Evolutionary conservation across 176 grass and related monocot genomes (phyloP), one percentile per base, ranked within the genome.

Genomic region (Bothriochloa decipiens): DNA sequence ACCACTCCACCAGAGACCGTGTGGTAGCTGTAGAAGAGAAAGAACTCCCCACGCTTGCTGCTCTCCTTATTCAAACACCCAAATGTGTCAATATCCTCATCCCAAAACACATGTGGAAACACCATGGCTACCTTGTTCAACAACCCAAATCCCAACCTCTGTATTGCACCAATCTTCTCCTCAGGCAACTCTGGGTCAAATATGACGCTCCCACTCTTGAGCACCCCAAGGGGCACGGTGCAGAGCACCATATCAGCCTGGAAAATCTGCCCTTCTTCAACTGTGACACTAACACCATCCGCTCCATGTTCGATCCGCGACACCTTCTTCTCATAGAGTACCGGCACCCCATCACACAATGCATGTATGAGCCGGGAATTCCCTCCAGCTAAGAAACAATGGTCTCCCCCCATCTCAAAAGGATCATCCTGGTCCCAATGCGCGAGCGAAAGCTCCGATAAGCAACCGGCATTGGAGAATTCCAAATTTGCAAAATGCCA

Each of bases 101-200:
- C 91, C 96, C 96, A 98, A 86, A 98, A 98, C 27, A 91, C 93
- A 70, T 53, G 70, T 8, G 96, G 96, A 76, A 98, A 98, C 66
- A 95, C 87, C 96, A 98, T 98, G 11, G 93, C 96, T 20, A 98
- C 93, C 70, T 98, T 98, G 80, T 98, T 95, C 73, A 98, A 81
- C 80, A 93, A 83, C 46, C 96, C 96, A 63, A 95, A 98, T 8
- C 96, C 96, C 82, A 98, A 50, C 74, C 87, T 95, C 46, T 83
- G 37, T 47, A 98, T 90, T 18, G 93, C 96, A 8, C 81, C 84
- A 88, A 84, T 81, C 88, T 98, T 98, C 20, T 69, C 57, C 35
- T 78, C 16, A 14, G 96, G 96, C 80, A 98, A 87, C 82, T 85
- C 89, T 3, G 96, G 96, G 5, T 93, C 79, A 81, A 98, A 98